Base-by-base conservation (phyloP, 1,284 basidiomycete genomes). In the Tranzscheliella williamsii region DNA sequence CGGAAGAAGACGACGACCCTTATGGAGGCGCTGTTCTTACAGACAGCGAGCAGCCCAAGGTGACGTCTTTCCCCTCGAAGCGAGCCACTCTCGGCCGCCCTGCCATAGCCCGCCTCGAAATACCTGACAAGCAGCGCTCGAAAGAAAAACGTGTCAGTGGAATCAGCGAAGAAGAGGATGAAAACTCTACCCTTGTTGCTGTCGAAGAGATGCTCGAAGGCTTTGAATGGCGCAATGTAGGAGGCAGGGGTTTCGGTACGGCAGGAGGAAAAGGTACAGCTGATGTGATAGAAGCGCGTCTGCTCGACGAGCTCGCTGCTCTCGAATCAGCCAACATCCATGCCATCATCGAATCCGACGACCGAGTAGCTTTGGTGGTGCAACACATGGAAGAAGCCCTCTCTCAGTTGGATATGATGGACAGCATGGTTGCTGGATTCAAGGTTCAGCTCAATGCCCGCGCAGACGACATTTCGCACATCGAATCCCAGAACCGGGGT, bases 151-250 rank as follows among this genome's bases (percentile, higher is more conserved):
- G 18, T 15, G 47, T 39, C 23, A 20, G 16, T 20, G 44, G 46
- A 16, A 17, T 31, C 16, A 50, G 53, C 7, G 55, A 50, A 7
- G 67, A 71, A 13, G 65, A 68, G 16, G 72, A 74, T 24, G 72
- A 76, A 8, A 67, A 76, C 17, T 42, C 67, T 9, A 72, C 72
- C 4, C 62, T 77, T 1, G 52, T 69, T 1, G 70, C 73, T 6
- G 73, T 99, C 4, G 95, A 99, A 76, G 95, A 98, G 76, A 93
- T 99, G 90, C 83, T 98, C 9, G 94, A 98, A 73, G 93, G 93
- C 0, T 94, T 96, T 73, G 94, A 98, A 77, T 97, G 91, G 91
- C 53, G 60, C 9, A 47, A 50, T 18, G 53, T 42, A 12, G 45
- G 48, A 5, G 43, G 55, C 0, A 38, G 55, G 20, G 48, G 47